phyloP scores from a whole-genome alignment of 768 basidiomycete genomes.

The Brasilioporus rufonigricans region DNA sequence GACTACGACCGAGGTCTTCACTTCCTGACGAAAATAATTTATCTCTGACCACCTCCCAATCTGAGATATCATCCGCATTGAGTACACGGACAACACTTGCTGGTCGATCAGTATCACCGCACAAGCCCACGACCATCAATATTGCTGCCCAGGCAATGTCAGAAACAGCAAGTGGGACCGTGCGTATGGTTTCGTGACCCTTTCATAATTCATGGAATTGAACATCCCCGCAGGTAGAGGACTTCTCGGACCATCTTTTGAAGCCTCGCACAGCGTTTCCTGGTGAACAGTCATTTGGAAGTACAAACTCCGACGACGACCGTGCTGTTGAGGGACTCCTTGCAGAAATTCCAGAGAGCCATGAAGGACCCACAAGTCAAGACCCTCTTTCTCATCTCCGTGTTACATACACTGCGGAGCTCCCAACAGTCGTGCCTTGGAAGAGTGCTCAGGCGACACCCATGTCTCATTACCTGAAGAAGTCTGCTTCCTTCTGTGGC shows the following conservation, averaged over 20 bases:
- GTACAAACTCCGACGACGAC: constrained; percentile 38
- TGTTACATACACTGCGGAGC: constrained; percentile 34
- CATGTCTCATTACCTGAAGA: constrained; percentile 37
- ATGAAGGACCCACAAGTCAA: constrained; percentile 30
- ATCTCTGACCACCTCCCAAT: constrained; percentile 25
- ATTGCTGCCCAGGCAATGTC: constrained; percentile 21
- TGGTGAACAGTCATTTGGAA: constrained; percentile 32
- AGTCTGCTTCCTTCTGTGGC: constrained; percentile 39
- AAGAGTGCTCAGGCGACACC: constrained; percentile 34
- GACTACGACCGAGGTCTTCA: constrained; percentile 32
- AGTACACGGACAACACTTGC: constrained; percentile 31
- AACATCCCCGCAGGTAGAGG: constrained; percentile 29
- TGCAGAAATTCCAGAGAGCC: constrained; percentile 31
- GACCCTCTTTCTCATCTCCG: constrained; percentile 36
- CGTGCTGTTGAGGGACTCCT: constrained; percentile 33
- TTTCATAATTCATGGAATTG: constrained; percentile 31
- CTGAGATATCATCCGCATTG: constrained; percentile 29
- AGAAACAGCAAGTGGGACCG: constrained; percentile 30
- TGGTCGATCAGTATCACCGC: constrained; percentile 34
- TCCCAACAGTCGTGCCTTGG: constrained; percentile 34
- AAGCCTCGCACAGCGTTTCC: constrained; percentile 27
- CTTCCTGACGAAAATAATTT: constrained; percentile 31
- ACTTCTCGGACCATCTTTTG: constrained; percentile 24
- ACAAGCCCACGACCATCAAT: constrained; percentile 25
- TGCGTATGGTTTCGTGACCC: constrained; percentile 27